phyloP scores from a whole-genome alignment of 2,329 filamentous ascomycete species.

The Ophiocordyceps camponoti-leonardi region DNA sequence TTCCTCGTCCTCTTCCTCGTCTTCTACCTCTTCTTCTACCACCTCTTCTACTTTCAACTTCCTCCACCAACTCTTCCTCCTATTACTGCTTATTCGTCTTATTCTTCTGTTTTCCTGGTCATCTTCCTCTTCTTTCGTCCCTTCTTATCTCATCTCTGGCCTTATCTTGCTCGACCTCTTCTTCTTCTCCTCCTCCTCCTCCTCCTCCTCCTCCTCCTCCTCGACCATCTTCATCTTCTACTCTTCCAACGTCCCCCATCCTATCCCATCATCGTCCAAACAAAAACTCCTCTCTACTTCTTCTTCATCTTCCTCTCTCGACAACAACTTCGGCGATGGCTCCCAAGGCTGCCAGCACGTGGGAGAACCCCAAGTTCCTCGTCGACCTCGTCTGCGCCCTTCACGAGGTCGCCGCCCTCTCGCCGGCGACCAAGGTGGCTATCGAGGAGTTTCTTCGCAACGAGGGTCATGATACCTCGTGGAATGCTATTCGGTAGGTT shows the following conservation, averaged over 20 bases:
- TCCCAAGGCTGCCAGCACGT: constrained; percentile 7
- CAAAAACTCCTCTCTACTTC: too few species aligned
- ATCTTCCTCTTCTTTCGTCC: not conserved
- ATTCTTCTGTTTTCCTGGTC: too few species aligned
- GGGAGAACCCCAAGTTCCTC: constrained; percentile 17
- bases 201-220: too few species aligned
- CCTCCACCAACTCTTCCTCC: not conserved
- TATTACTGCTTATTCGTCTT: not conserved
- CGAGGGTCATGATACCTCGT: constrained; percentile 18
- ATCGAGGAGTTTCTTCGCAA: constrained; percentile 16
- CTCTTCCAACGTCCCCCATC: too few species aligned
- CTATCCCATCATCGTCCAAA: too few species aligned
- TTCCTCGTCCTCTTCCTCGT: not conserved
- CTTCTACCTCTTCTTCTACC: not conserved
- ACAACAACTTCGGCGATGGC: too few species aligned
- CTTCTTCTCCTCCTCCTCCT: too few species aligned
- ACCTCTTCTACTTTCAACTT: not conserved
- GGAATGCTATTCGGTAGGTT: constrained; percentile 27
- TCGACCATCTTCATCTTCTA: too few species aligned
- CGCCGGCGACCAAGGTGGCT: constrained; percentile 10
- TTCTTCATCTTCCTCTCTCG: too few species aligned
- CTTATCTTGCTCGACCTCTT: too few species aligned
- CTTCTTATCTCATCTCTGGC: too few species aligned
- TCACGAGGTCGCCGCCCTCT: constrained; percentile 14
- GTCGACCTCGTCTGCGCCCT: constrained; percentile 15